These are phyloP conservation scores for Endothia cerciana DNA, from an alignment of 2,329 filamentous ascomycete genomes.

Conservation along the genomic window DNA sequence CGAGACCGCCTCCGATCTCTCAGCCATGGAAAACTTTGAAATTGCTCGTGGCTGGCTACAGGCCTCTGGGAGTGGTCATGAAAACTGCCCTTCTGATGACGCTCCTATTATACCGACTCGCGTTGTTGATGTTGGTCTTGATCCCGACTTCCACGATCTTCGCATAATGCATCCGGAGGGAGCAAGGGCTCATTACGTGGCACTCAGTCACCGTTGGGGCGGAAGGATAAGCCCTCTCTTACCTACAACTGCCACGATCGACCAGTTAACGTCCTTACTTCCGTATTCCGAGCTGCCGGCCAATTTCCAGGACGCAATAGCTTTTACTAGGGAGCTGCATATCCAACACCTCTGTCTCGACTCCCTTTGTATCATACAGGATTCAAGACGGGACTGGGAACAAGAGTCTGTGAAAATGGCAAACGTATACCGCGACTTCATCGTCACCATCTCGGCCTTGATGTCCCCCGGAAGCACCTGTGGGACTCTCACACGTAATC, in stretches of 20 bases:
- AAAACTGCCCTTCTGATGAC: not conserved
- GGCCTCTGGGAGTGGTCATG: not conserved
- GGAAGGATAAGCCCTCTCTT: not conserved
- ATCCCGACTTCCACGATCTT: not conserved
- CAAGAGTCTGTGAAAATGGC: conserved; percentile 1
- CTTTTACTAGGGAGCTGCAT: conserved; percentile 6
- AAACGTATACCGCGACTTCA: conserved; percentile 4
- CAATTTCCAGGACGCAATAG: conserved; percentile 17
- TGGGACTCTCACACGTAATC: not conserved
- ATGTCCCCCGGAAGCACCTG: not conserved
- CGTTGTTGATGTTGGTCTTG: conserved; percentile 6
- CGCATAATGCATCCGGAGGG: not conserved
- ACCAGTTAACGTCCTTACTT: not conserved
- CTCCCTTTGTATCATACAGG: not conserved
- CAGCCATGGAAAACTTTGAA: not conserved
- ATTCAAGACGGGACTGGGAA: conserved; percentile 6
- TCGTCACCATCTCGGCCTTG: conserved; percentile 9
- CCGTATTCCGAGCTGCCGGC: not conserved
- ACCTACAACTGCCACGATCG: not conserved
- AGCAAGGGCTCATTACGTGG: conserved; percentile 4
- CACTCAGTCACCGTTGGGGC: conserved; percentile 17
- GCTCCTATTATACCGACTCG: conserved; percentile 1
- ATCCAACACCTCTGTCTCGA: conserved; percentile 18
- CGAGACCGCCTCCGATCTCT: not conserved
- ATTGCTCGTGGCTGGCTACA: conserved; percentile 3